Percentiles rank a stretch among this genome's conserved stretches.
Evolutionary conservation across 805 yeast species (phyloP).

Genomic region (Saturnispora galanensis): DNA sequence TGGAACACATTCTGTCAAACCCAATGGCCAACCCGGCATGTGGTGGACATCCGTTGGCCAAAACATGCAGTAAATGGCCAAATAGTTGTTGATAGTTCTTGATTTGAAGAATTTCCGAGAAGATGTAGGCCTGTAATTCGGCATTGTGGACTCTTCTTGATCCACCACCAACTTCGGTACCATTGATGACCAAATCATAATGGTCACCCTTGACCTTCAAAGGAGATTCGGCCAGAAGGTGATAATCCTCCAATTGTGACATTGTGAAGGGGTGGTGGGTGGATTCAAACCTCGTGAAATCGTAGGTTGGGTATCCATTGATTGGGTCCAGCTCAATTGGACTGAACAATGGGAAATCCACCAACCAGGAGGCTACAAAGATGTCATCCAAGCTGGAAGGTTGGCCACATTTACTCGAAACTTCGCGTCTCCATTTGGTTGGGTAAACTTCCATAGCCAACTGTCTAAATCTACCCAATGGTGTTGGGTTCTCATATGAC

Average conservation of each 20-base stretch:
- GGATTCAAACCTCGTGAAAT: conserved; percentile 39
- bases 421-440: conserved; percentile 35
- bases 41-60: conserved; percentile 92
- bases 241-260: conserved; percentile 66
- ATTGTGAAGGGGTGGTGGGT: conserved; percentile 98
- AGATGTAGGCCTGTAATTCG: conserved; percentile 61
- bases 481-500: conserved; percentile 91
- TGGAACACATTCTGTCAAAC: conserved; percentile 86
- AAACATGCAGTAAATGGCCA: conserved; percentile 77
- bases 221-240: conserved; percentile 43
- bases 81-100: conserved; percentile 51
- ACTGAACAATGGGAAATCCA: conserved; percentile 85
- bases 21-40: conserved; percentile 98
- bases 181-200: conserved; percentile 88
- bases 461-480: conserved; percentile 80
- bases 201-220: conserved; percentile 75
- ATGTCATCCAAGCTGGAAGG: conserved; percentile 22
- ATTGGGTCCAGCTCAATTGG: conserved; percentile 43
- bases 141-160: conserved; percentile 91
- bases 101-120: conserved; percentile 55
- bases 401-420: conserved; percentile 13
- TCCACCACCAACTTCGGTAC: conserved; percentile 96
- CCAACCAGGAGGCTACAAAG: conserved; percentile 73
- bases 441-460: conserved; percentile 52
- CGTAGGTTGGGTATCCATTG: conserved; percentile 50